Percentiles rank a stretch among this genome's conserved stretches.
Conservation (phyloP, 495 filamentous ascomycete genomes). For the Penicillium arizonense region DNA sequence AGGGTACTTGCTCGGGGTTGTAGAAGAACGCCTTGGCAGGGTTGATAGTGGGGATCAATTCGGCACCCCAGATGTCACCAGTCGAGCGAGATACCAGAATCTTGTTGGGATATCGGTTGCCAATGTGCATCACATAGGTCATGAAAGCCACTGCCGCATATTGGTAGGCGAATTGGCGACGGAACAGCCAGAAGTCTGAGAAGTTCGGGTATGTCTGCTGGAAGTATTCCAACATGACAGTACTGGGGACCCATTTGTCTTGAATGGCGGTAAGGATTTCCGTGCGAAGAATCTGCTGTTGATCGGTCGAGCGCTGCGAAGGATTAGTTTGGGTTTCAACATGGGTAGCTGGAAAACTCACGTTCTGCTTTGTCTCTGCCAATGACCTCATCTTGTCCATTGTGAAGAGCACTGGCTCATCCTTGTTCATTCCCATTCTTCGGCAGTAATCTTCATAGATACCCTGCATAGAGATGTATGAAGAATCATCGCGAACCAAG, state of each 20-base stretch:
- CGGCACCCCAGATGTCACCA: conserved; percentile 94
- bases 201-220: conserved; percentile 83
- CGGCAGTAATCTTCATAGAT: conserved; percentile 96
- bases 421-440: conserved; percentile 79
- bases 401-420: conserved; percentile 90
- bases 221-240: conserved; percentile 84
- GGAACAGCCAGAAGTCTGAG: conserved; percentile 96
- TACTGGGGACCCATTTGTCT: conserved; percentile 81
- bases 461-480: conserved; percentile 90
- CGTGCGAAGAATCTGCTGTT: conserved; percentile 65
- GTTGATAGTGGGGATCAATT: conserved; percentile 83
- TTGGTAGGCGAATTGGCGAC: conserved; percentile 92
- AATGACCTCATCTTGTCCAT: conserved; percentile 87
- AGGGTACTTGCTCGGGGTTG: conserved; percentile 91
- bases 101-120: conserved; percentile 91
- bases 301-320: conserved; percentile 60
- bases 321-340: conserved; percentile 15
- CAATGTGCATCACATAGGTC: conserved; percentile 97
- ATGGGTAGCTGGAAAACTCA: conserved; percentile 29
- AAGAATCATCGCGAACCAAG: conserved; percentile 90
- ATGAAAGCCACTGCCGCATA: conserved; percentile 96
- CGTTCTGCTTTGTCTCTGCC: conserved; percentile 62
- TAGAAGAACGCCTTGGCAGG: conserved; percentile 81
- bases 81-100: conserved; percentile 84
- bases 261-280: conserved; percentile 92